These are phyloP conservation scores for Fragaria ananassa DNA, from an alignment of 306 rosid genomes.

Conservation along the genomic window DNA sequence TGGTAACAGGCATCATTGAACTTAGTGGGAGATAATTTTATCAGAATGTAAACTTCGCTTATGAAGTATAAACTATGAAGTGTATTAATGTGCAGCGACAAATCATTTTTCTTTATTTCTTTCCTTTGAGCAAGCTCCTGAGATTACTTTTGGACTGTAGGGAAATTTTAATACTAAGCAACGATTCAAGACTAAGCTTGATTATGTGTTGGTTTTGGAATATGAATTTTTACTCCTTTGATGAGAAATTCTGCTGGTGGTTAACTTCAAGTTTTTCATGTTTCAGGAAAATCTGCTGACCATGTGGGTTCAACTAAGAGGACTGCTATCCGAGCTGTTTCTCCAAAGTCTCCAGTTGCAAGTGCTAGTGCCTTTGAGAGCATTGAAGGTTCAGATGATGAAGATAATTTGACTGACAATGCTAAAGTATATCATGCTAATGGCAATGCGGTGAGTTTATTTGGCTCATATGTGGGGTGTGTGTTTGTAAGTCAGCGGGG, in stretches of 20 bases:
- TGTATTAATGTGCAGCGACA: too few species aligned
- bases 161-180: neutral
- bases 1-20: neutral
- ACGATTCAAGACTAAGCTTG: neutral
- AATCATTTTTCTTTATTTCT: neutral
- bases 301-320: slow-evolving; percentile 49
- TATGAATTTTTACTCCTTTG: neutral
- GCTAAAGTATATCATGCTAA: slow-evolving; percentile 53
- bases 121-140: neutral
- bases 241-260: neutral
- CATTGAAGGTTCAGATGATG: slow-evolving; percentile 87
- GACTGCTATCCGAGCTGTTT: slow-evolving; percentile 47
- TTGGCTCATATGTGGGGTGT: neutral
- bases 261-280: slow-evolving; percentile 17
- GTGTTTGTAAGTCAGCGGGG: neutral
- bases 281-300: slow-evolving; percentile 60
- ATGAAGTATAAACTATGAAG: neutral
- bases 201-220: neutral
- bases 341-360: slow-evolving; percentile 95
- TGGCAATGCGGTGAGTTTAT: slow-evolving; percentile 70
- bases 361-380: slow-evolving; percentile 94
- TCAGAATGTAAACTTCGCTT: neutral
- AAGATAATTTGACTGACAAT: slow-evolving; percentile 50
- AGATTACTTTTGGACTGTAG: neutral
- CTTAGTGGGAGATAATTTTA: neutral